A percentile compares a stretch with the other conserved stretches of the same genome.
phyloP scores from a whole-genome alignment of 2,329 filamentous ascomycete species.

The Beauveria scarabaeidicola region DNA sequence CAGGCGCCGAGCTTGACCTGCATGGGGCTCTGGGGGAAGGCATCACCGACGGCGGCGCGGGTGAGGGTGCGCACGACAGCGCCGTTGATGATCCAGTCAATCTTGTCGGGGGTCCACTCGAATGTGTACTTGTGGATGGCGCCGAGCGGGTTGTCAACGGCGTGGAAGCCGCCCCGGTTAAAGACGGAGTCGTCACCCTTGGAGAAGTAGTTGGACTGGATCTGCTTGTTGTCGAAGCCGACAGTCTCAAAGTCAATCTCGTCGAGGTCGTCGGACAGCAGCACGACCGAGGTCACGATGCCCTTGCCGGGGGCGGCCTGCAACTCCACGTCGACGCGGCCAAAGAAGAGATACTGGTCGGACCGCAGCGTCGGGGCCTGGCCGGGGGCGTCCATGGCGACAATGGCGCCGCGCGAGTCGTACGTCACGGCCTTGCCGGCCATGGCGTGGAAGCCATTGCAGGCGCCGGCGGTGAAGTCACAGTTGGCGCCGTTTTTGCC shows the following conservation, averaged over 20 bases:
- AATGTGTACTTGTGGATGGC: conserved; percentile 60
- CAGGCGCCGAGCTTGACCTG: conserved; percentile 62
- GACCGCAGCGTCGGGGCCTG: conserved; percentile 66
- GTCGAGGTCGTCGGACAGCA: conserved; percentile 82
- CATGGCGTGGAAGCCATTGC: conserved; percentile 41
- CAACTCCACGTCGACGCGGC: conserved; percentile 70
- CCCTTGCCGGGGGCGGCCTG: conserved; percentile 73
- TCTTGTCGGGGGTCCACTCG: conserved; percentile 56
- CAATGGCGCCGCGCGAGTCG: conserved; percentile 39
- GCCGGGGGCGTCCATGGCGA: conserved; percentile 57
- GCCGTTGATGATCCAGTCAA: conserved; percentile 60
- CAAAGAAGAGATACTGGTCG: conserved; percentile 94
- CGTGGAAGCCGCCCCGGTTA: conserved; percentile 57
- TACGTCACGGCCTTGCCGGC: conserved; percentile 41
- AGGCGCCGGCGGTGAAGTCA: conserved; percentile 70
- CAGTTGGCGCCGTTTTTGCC: conserved; percentile 50
- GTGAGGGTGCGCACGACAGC: conserved; percentile 51
- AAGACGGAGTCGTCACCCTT: conserved; percentile 62
- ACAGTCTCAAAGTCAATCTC: conserved; percentile 98
- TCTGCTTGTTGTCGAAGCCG: conserved; percentile 62
- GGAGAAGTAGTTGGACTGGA: conserved; percentile 82
- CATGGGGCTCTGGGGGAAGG: conserved; percentile 66
- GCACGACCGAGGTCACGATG: conserved; percentile 80
- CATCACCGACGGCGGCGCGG: conserved; percentile 43
- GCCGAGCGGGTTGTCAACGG: conserved; percentile 46